Evolutionary conservation across 1,139 yeast genomes (phyloP).

Genomic region (Geotrichum phurueaensis): DNA sequence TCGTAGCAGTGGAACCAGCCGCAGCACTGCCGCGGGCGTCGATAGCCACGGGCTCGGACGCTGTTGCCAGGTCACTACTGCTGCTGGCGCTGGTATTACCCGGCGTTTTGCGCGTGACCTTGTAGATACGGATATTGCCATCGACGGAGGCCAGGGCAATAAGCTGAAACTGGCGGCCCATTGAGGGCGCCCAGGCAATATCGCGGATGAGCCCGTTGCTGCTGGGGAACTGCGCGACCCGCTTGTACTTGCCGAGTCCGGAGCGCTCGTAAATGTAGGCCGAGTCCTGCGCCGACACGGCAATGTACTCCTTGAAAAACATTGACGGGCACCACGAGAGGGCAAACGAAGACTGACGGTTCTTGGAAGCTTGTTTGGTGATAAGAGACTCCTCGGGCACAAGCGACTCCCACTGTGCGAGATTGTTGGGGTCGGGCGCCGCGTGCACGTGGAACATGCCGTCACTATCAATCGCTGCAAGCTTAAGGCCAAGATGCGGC

Average conservation of each 20-base stretch:
- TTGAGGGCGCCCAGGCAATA: slow-evolving; percentile 94
- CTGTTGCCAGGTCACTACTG: background rate
- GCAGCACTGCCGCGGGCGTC: background rate
- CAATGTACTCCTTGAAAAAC: slow-evolving; percentile 72
- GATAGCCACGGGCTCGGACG: background rate
- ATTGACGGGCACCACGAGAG: slow-evolving; percentile 92
- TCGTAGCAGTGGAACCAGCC: background rate
- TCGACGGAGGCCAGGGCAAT: slow-evolving; percentile 96
- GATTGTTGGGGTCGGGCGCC: slow-evolving; percentile 79
- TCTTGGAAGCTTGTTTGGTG: slow-evolving; percentile 65
- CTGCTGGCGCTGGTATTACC: background rate
- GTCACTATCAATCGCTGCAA: slow-evolving; percentile 88
- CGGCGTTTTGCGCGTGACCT: slow-evolving; percentile 45
- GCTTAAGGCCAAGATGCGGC: slow-evolving; percentile 68
- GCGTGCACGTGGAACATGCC: slow-evolving; percentile 84
- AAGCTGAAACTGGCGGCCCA: slow-evolving; percentile 83
- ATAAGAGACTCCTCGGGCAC: slow-evolving; percentile 58
- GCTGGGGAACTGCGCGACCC: slow-evolving; percentile 52
- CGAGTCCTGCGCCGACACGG: slow-evolving; percentile 81
- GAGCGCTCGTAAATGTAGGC: slow-evolving; percentile 68
- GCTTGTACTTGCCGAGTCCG: slow-evolving; percentile 37
- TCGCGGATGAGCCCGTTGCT: slow-evolving; percentile 84
- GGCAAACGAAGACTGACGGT: slow-evolving; percentile 79
- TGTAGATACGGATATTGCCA: slow-evolving; percentile 82
- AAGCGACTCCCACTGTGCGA: slow-evolving; percentile 73